Evolutionary conservation across 2,329 filamentous ascomycete species (phyloP), one percentile per base, ranked within the genome.

Genomic region (Hawksworthiomyces lignivorus): DNA sequence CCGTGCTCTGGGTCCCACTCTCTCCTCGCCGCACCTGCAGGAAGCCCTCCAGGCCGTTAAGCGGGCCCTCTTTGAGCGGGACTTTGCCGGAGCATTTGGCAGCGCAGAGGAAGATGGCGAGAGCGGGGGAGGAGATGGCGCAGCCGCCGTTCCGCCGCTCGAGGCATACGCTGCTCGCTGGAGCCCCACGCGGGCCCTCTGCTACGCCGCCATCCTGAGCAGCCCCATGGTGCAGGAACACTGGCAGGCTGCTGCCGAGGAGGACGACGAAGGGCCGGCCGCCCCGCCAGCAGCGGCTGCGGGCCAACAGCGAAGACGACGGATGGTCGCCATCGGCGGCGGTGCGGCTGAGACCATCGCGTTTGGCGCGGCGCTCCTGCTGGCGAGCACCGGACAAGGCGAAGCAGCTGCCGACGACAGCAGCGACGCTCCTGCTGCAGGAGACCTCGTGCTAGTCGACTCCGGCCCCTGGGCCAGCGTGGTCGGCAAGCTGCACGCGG

Each of bases 101-200:
- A 28, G 26, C 6, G 24, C 11, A 5, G 33, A 11, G 9, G 38
- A 19, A 15, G 11, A 22, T 20, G 27, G 19, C 17, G 38, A 20
- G 12, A 9, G 4, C 15, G 22, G 7, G 9, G 26, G 10, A 4
- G 26, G 28, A 10, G 28, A 20, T 8, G 24, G 19, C 10, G 19
- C 9, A 14, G 28, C 24, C 9, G 30, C 19, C 6, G 40, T 34
- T 2, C 38, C 45, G 5, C 45, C 82, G 52, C 72, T 96, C 15
- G 77, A 84, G 47, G 85, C 84, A 9, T 98, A 98, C 66, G 87
- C 87, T 8, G 77, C 87, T 41, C 70, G 92, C 53, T 98, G 90
- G 89, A 95, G 88, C 61, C 86, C 90, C 2, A 84, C 84, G 39
- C 73, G 92, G 40, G 84, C 88, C 0, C 65, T 97, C 39, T 87